Conservation (phyloP, 208 protist genomes). For the Crithidia bombi region DNA sequence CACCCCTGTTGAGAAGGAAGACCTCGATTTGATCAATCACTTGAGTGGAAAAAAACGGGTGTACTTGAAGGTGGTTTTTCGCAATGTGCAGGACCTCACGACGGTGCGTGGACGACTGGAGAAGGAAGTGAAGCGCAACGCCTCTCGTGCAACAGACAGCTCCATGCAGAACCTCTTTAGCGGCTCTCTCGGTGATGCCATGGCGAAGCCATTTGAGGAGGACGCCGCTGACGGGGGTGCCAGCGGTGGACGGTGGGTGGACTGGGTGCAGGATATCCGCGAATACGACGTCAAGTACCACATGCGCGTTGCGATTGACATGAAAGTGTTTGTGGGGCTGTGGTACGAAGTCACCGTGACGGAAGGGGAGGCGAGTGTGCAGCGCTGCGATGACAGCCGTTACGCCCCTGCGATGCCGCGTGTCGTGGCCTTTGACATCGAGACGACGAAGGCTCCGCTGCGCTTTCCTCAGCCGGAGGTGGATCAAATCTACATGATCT, state of each 20-base stretch:
- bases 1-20: slow-evolving; percentile 92
- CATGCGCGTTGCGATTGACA: slow-evolving; percentile 97
- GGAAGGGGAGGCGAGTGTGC: slow-evolving; percentile 73
- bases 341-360: slow-evolving; percentile 96
- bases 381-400: slow-evolving; percentile 82
- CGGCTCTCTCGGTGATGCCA: slow-evolving; percentile 72
- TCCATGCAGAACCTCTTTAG: slow-evolving; percentile 54
- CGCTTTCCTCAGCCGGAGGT: slow-evolving; percentile 98
- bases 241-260: slow-evolving; percentile 65
- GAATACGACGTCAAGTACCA: slow-evolving; percentile 99
- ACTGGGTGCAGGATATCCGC: slow-evolving; percentile 97
- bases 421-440: slow-evolving; percentile 98
- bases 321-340: slow-evolving; percentile 92
- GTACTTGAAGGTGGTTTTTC: slow-evolving; percentile 96
- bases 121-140: slow-evolving; percentile 77
- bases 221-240: slow-evolving; percentile 37
- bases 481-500: slow-evolving; percentile 99
- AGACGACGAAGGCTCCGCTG: slow-evolving; percentile 99
- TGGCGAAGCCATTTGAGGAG: slow-evolving; percentile 76
- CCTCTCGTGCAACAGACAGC: slow-evolving; percentile 47
- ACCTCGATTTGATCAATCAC: slow-evolving; percentile 97
- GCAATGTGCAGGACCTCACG: slow-evolving; percentile 94
- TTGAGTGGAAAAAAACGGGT: slow-evolving; percentile 92
- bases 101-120: slow-evolving; percentile 85
- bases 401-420: slow-evolving; percentile 92